A percentile compares a stretch with the other conserved stretches of the same genome.
phyloP scores from a whole-genome alignment of 2,329 filamentous ascomycete genomes.

The Arachnomyces sp. region DNA sequence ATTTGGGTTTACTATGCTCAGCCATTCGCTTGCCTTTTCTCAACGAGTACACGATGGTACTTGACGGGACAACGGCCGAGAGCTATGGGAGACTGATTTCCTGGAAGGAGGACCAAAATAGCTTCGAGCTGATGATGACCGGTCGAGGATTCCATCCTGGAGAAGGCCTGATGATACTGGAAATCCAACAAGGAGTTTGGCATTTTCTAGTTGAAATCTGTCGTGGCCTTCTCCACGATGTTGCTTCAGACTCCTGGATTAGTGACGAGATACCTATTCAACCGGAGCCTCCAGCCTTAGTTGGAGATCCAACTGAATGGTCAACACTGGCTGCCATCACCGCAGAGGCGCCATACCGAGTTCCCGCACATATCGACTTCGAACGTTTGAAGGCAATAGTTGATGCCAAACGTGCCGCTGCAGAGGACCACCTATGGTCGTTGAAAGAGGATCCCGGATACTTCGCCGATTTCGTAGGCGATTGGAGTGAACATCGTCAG shows the following conservation, averaged over 20 bases:
- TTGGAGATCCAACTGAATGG: slow-evolving; percentile 24
- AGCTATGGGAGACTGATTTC: slow-evolving; percentile 30
- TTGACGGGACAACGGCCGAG: slow-evolving; percentile 21
- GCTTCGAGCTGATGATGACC: slow-evolving; percentile 29
- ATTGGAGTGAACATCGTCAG: slow-evolving; percentile 38
- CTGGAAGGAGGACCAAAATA: slow-evolving; percentile 30
- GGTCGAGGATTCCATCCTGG: slow-evolving; percentile 36
- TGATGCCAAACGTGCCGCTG: slow-evolving; percentile 32
- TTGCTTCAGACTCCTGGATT: slow-evolving; percentile 25
- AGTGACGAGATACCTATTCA: slow-evolving; percentile 25
- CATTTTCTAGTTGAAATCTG: slow-evolving; percentile 45
- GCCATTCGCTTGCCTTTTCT: slow-evolving; percentile 20
- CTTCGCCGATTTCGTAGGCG: slow-evolving; percentile 40
- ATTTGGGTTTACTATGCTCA: slow-evolving; percentile 20
- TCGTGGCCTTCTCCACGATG: slow-evolving; percentile 45
- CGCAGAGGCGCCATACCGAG: slow-evolving; percentile 47
- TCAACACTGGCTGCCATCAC: slow-evolving; percentile 35
- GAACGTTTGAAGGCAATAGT: slow-evolving; percentile 39
- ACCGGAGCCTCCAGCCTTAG: slow-evolving; percentile 30
- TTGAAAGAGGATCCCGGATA: slow-evolving; percentile 54
- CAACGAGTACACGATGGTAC: slow-evolving; percentile 26
- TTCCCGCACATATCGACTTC: slow-evolving; percentile 43
- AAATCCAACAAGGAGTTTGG: slow-evolving; percentile 43
- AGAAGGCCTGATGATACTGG: slow-evolving; percentile 43
- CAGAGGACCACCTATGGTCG: slow-evolving; percentile 49